A percentile compares a stretch with the other conserved stretches of the same genome.
phyloP scores from a whole-genome alignment of 805 yeast species.

The Myxozyma kluyveri region DNA sequence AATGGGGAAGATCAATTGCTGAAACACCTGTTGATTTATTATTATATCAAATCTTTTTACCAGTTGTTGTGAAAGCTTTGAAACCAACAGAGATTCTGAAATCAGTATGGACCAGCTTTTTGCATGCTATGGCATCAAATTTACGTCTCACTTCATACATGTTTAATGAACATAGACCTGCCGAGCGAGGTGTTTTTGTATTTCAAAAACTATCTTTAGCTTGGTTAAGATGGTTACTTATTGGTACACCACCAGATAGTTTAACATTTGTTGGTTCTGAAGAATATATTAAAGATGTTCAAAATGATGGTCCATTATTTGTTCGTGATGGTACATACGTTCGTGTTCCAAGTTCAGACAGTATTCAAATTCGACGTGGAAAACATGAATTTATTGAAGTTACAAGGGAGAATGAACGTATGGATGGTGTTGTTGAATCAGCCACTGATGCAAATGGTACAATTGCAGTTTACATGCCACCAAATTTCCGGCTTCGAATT shows the following conservation, averaged over 20 bases:
- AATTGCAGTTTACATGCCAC: constrained; percentile 82
- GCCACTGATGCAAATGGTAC: constrained; percentile 45
- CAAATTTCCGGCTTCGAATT: constrained; percentile 62
- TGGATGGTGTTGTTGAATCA: constrained; percentile 43
- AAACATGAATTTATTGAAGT: constrained; percentile 72
- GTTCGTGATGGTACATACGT: constrained; percentile 79
- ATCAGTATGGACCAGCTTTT: constrained; percentile 32
- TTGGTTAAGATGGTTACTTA: constrained; percentile 37
- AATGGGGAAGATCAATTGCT: constrained; percentile 14
- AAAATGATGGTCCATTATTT: constrained; percentile 55
- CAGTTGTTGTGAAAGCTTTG: constrained; percentile 16
- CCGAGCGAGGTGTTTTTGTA: constrained; percentile 66
- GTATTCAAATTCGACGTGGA: constrained; percentile 61
- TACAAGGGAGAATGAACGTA: constrained; percentile 67
- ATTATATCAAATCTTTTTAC: constrained; percentile 18
- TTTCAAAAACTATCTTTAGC: constrained; percentile 54
- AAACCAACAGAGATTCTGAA: constrained; percentile 23
- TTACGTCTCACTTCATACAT: constrained; percentile 82
- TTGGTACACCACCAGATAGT: background rate
- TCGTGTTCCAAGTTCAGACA: constrained; percentile 84
- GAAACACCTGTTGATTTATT: constrained; percentile 25
- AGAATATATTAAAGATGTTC: constrained; percentile 40
- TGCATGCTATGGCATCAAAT: constrained; percentile 37
- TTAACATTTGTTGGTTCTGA: background rate
- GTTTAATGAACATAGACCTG: constrained; percentile 56